These are phyloP conservation scores for Crithidia sp. DNA, from an alignment of 208 protist genomes.

Conservation along the genomic window DNA sequence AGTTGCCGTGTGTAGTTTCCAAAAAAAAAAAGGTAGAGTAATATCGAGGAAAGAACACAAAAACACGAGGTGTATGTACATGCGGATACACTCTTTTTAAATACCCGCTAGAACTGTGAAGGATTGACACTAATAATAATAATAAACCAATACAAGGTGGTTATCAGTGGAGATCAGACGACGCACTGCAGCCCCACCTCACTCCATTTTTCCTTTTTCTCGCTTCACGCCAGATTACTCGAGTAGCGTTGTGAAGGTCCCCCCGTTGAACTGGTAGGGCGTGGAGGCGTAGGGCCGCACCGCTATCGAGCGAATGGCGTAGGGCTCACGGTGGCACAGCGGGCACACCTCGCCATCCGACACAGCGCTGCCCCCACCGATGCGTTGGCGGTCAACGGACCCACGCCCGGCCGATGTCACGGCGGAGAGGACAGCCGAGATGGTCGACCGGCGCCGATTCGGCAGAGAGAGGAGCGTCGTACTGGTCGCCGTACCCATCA, in stretches of 20 bases:
- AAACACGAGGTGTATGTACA: too few species aligned
- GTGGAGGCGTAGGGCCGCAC: conserved; percentile 63
- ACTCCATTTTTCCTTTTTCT: not conserved
- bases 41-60: too few species aligned
- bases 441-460: conserved; percentile 10
- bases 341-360: conserved; percentile 44
- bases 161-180: too few species aligned
- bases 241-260: conserved; percentile 35
- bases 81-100: too few species aligned
- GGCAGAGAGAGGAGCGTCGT: conserved; percentile 9
- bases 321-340: conserved; percentile 58
- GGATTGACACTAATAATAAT: too few species aligned
- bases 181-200: too few species aligned
- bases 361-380: not conserved
- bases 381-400: conserved; percentile 14
- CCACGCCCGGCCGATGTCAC: not conserved
- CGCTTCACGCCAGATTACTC: not conserved
- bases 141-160: too few species aligned
- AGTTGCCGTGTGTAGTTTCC: too few species aligned
- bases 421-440: conserved; percentile 5
- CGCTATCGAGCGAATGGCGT: conserved; percentile 37
- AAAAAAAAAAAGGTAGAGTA: too few species aligned
- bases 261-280: conserved; percentile 62
- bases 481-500: not conserved
- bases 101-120: too few species aligned